Evolutionary conservation across 441 rosid species (phyloP), one percentile per base, ranked within the genome.

Genomic region (Euphorbia corollata): DNA sequence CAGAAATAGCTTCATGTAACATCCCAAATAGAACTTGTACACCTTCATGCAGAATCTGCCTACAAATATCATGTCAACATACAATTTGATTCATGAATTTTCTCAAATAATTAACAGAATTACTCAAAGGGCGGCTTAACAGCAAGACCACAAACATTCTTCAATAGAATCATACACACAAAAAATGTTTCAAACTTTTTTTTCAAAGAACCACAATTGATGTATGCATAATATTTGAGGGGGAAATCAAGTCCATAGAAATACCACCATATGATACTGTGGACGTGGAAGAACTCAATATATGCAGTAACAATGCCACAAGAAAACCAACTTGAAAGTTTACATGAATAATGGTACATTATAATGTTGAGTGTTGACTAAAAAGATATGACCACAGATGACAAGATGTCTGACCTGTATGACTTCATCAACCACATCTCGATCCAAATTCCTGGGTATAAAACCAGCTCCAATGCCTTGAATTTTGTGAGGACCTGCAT

Each of bases 391-490:
- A 68, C 30, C 41, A 63, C 9, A 48, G 67, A 72, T 67, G 72
- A 45, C 19, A 61, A 58, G 30, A 69, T 5, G 47, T 61, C 23
- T n/a, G 71, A 88, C 99, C 90, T 89, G 86, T 61, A 93, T 81
- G 73, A 90, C 80, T 87, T 93, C 99, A 84, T 93, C 96, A 56
- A 93, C 74, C 73, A 89, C 61, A 75, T 81, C 67, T 71, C 71
- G 80, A 78, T 93, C 90, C 82, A 89, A 80, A 83, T 90, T 89
- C 80, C 83, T 77, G 36, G 99, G 99, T 36, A 93, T 73, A 79
- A 93, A 93, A 69, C 99, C 99, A 63, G 99, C 99, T 80, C 99
- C 99, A 63, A 93, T 93, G 72, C 99, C 99, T 82, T 93, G 97
- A 84, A 93, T 93, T 81, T 93, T 90, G 87, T 93, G 99, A 74